A percentile compares a stretch with the other conserved stretches of the same genome.
Evolutionary conservation across 225 moss, liverwort and hornwort species (phyloP).

Genomic region (Ulota crispa): DNA sequence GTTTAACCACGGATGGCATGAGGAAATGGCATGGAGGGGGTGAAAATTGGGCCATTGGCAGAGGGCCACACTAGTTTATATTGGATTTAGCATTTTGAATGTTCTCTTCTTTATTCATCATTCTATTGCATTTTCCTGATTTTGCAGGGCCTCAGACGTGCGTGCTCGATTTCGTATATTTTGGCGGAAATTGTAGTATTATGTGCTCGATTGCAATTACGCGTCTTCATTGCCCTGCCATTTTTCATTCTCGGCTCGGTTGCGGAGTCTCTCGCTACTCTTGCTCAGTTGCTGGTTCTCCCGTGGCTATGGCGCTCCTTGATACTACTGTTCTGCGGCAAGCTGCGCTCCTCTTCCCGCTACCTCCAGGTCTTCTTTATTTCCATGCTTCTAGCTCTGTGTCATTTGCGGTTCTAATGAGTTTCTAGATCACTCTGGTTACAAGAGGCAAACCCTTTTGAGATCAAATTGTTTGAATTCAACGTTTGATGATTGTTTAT

Average conservation of each 20-base stretch:
- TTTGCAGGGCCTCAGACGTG: neutral
- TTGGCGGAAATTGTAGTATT: neutral
- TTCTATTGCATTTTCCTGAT: neutral
- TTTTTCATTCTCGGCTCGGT: neutral
- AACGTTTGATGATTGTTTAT: neutral
- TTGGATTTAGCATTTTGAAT: too few relatives aligned
- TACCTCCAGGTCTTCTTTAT: conserved; percentile 19
- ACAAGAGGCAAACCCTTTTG: neutral
- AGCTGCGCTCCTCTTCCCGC: conserved; percentile 30
- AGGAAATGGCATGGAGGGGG: too few relatives aligned
- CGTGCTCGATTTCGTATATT: neutral
- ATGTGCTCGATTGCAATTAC: conserved; percentile 23
- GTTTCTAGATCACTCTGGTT: neutral
- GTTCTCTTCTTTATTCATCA: too few relatives aligned
- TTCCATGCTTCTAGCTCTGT: neutral
- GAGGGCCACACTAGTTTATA: too few relatives aligned
- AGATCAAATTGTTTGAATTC: neutral
- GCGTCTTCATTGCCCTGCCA: conserved; percentile 15
- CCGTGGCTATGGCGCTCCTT: conserved; percentile 16
- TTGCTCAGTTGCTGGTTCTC: conserved; percentile 16
- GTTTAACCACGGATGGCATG: too few relatives aligned
- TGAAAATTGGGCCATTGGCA: too few relatives aligned
- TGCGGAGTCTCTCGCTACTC: neutral
- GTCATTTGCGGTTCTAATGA: neutral
- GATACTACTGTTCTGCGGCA: conserved; percentile 29